phyloP scores from a whole-genome alignment of 2,329 filamentous ascomycete genomes.

The Phyllosticta paracitricarpa region DNA sequence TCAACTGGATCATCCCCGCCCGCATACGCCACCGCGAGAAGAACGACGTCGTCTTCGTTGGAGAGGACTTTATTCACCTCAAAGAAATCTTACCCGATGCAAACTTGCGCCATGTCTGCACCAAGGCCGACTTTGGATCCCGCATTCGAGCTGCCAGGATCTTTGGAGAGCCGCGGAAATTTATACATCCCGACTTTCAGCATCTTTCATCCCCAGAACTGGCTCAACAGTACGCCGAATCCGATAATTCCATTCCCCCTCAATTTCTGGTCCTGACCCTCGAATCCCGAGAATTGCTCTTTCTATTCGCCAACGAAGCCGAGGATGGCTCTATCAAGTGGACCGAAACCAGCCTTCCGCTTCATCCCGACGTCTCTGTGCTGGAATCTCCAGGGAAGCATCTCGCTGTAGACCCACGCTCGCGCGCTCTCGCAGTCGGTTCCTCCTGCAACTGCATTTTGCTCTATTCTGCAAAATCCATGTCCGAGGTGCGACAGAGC shows the following conservation, averaged over 20 bases:
- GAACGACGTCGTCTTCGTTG: constrained; percentile 81
- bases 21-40: constrained; percentile 57
- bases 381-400: constrained; percentile 50
- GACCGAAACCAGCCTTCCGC: constrained; percentile 47
- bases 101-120: constrained; percentile 61
- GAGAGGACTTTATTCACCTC: constrained; percentile 72
- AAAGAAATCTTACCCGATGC: constrained; percentile 61
- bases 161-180: constrained; percentile 43
- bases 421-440: constrained; percentile 55
- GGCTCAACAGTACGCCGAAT: constrained; percentile 23
- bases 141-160: constrained; percentile 71
- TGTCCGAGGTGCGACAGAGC: constrained; percentile 40
- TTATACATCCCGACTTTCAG: constrained; percentile 3
- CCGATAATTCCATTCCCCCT: constrained; percentile 48
- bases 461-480: constrained; percentile 57
- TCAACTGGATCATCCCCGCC: constrained; percentile 71
- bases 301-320: constrained; percentile 55
- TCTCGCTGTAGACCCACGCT: constrained; percentile 68
- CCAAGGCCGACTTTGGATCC: constrained; percentile 67
- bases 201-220: constrained; percentile 1
- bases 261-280: constrained; percentile 72
- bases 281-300: constrained; percentile 62
- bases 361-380: constrained; percentile 46
- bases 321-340: constrained; percentile 46
- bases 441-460: constrained; percentile 62